Base-by-base conservation (phyloP, 306 rosid species). In the Alnus rubra region DNA sequence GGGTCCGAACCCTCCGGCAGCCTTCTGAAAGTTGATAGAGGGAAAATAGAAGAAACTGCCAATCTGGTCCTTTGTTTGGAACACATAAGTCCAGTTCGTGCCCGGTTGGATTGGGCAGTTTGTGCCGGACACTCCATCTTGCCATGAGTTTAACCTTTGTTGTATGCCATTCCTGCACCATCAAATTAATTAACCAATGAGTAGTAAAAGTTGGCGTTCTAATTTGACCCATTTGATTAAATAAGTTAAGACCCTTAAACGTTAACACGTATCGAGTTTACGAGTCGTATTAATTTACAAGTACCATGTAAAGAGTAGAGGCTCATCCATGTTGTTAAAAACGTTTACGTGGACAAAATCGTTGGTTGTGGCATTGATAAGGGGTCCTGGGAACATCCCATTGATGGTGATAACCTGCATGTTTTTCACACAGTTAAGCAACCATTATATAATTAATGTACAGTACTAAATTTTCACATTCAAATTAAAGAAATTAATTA, bases 81-180 rank as follows among this genome's bases (percentile, higher is more conserved):
- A 91, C 77, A 53, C 90, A 63, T 86, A 90, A 31, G 96, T 95
- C 93, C 95, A 95, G 81, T 83, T 93, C 0, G 58, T 82, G 4
- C 87, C 86, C 1, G 98, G 86, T 75, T 69, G 82, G 55, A 95
- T 93, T 10, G 97, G 96, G 76, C 97, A 93, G 74, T 93, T 91
- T 63, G 94, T 91, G 47, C 98, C 97, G 0, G 97, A 90, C 31
- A 95, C 98, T 51, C 99, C 97, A 88, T 95, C 97, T 89, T 95
- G 92, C 99, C 97, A 93, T 78, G 98, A 93, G 82, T 93, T 84
- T 62, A 86, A 82, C 87, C 94, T 89, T 83, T 95, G 97, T 4
- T 93, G 88, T 69, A 95, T 93, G 14, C 98, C 97, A 90, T 95
- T 91, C 98, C 98, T 95, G 76, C 76, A 75, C 15, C 74, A 33